Evolutionary conservation across 2,329 filamentous ascomycete species (phyloP), one percentile per base, ranked within the genome.

Genomic region (Thermomyces lanuginosus): DNA sequence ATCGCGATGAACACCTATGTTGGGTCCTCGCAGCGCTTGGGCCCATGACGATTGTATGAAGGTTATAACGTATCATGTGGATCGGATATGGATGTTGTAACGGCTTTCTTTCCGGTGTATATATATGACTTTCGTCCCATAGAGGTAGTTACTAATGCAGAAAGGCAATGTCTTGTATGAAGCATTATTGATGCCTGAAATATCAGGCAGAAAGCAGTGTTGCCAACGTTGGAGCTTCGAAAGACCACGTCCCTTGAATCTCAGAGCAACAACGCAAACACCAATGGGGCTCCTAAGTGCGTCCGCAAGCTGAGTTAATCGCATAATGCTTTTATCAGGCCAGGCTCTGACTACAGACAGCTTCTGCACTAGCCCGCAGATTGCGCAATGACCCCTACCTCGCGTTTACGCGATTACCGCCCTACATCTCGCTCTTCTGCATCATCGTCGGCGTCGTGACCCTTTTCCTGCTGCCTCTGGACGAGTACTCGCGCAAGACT

Each of bases 401-500:
- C 31, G 69, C 89, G 37, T 54, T 48, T 38, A 44, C 48, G n/a
- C 80, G 79, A 56, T 58, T 92, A 10, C 84, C 86, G 21, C 81
- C 83, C 8, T 86, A 91, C 58, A 60, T 95, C 17, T 93, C 86
- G 17, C 66, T 82, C 27, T 60, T 92, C 21, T 91, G 79, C 55
- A 72, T 95, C 42, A 43, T 86, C 25, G 68, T 92, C 43, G 89
- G 89, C 28, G 69, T 93, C 30, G 69, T 72, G 40, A 98, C 86
- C 81, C 72, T 98, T 8, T 69, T 93, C 12, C 64, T 95, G 16
- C 69, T 98, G 1, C 89, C 89, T 2, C 65, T 95, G 28, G 69
- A 95, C 53, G 70, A 84, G 39, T 92, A 95, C 59, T 92, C 83
- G 26, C 73, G 89, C 38, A 67, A 70, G 33, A 98, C 86, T 1